Conservation (phyloP, 176 grass and related monocot species). For the Musa schizocarpa region DNA sequence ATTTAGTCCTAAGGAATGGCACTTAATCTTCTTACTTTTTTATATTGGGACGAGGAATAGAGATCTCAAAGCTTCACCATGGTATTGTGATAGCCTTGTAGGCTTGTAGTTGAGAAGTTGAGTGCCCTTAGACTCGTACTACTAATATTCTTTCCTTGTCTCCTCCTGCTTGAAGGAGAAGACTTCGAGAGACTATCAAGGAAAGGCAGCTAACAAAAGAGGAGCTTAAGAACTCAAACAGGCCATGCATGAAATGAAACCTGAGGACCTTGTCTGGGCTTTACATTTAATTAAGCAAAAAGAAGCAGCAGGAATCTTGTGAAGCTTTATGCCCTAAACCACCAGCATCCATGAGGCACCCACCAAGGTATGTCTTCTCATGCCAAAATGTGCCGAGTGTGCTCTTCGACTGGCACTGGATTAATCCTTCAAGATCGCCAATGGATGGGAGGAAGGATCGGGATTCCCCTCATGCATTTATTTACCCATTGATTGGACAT, state of each 20-base stretch:
- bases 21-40: too few relatives aligned
- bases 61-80: not conserved
- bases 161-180: not conserved
- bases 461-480: not conserved
- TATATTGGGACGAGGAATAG: not conserved
- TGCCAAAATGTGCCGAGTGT: not conserved
- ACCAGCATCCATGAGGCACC: conserved; percentile 8
- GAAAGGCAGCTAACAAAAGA: conserved; percentile 2
- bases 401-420: not conserved
- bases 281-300: conserved; percentile 3
- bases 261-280: not conserved
- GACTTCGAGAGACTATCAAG: not conserved
- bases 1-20: not conserved
- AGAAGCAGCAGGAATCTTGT: conserved; percentile 5
- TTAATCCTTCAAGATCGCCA: not conserved
- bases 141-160: not conserved
- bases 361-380: conserved; percentile 8
- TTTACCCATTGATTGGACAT: not conserved
- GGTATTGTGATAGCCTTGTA: not conserved
- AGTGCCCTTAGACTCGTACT: not conserved
- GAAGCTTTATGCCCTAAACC: conserved; percentile 14
- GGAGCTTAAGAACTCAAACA: not conserved
- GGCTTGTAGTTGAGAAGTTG: not conserved
- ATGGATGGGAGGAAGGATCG: not conserved
- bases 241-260: not conserved